These are phyloP conservation scores for Macrotyloma uniflorum DNA, from an alignment of 306 rosid genomes.

Conservation along the genomic window DNA sequence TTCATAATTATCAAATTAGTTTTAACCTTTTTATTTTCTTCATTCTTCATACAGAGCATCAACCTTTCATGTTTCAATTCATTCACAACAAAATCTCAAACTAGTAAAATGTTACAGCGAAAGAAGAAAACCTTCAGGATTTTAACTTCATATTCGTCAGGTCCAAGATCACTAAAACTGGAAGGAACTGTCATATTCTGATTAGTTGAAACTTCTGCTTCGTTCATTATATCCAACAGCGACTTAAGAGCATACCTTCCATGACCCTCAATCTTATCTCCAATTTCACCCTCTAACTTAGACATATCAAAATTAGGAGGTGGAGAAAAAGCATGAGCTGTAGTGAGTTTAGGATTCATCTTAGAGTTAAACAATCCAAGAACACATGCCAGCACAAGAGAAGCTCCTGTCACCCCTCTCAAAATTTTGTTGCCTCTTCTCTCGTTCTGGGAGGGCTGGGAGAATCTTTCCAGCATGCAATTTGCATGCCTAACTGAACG, in stretches of 20 bases:
- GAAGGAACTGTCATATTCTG: neutral
- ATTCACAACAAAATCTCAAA: neutral
- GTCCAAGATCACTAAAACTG: fast-evolving
- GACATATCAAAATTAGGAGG: neutral
- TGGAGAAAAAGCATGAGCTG: slow-evolving; percentile 4
- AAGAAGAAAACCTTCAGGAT: slow-evolving; percentile 32
- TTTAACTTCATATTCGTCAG: neutral
- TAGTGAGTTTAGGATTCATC: slow-evolving; percentile 30
- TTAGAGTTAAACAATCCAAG: slow-evolving; percentile 35
- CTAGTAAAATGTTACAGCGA: neutral
- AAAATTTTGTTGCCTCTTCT: slow-evolving; percentile 1
- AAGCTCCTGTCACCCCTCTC: slow-evolving; percentile 30
- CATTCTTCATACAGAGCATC: neutral
- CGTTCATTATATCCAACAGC: neutral
- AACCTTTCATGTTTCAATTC: neutral
- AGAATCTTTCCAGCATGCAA: slow-evolving; percentile 16
- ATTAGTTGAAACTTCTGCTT: neutral
- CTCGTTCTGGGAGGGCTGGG: slow-evolving; percentile 14
- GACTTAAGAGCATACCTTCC: neutral
- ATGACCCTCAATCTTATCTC: neutral
- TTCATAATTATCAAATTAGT: neutral
- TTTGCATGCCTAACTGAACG: slow-evolving; percentile 11
- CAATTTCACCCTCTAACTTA: neutral
- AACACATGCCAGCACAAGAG: slow-evolving; percentile 35
- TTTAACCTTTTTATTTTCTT: neutral